Conservation (phyloP, 2,329 filamentous ascomycete species). For the Orbilia quercus region DNA sequence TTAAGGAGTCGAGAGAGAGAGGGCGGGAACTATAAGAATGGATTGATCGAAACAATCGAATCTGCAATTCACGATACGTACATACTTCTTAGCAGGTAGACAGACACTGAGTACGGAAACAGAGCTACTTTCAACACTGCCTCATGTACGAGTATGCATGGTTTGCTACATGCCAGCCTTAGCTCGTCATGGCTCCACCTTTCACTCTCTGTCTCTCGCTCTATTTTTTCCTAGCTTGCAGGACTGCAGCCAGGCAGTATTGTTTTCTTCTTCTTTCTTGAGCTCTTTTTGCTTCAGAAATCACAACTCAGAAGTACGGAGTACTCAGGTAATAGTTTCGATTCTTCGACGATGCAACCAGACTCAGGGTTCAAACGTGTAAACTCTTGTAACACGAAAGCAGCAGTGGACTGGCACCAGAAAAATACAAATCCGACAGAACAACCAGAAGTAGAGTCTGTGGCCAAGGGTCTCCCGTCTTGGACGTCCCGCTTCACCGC, state of each 20-base stretch:
- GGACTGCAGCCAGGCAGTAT: slow-evolving; percentile 47
- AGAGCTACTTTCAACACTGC: slow-evolving; percentile 52
- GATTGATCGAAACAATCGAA: slow-evolving; percentile 19
- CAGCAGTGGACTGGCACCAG: slow-evolving; percentile 20
- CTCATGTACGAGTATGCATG: slow-evolving; percentile 48
- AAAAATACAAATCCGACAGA: slow-evolving; percentile 13
- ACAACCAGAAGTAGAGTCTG: slow-evolving; percentile 2
- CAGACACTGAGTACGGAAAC: no score
- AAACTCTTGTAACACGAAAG: slow-evolving; percentile 51
- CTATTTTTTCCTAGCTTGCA: slow-evolving; percentile 50
- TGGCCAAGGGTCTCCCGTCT: slow-evolving; percentile 26
- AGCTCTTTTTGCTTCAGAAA: slow-evolving; percentile 18
- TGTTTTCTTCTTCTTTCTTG: slow-evolving; percentile 21
- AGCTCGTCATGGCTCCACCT: slow-evolving; percentile 40
- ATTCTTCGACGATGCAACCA: slow-evolving; percentile 52
- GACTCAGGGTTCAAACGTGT: not conserved
- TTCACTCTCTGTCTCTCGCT: no score
- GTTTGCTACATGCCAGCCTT: slow-evolving; percentile 33
- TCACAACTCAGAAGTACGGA: no score
- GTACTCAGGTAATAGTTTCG: no score
- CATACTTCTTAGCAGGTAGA: slow-evolving; percentile 23
- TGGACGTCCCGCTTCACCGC: slow-evolving; percentile 11
- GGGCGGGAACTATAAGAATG: slow-evolving; percentile 45
- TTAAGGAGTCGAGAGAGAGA: slow-evolving; percentile 28
- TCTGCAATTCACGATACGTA: slow-evolving; percentile 46